phyloP scores from a whole-genome alignment of 1,284 basidiomycete species.

The Rhodotorula sp. region DNA sequence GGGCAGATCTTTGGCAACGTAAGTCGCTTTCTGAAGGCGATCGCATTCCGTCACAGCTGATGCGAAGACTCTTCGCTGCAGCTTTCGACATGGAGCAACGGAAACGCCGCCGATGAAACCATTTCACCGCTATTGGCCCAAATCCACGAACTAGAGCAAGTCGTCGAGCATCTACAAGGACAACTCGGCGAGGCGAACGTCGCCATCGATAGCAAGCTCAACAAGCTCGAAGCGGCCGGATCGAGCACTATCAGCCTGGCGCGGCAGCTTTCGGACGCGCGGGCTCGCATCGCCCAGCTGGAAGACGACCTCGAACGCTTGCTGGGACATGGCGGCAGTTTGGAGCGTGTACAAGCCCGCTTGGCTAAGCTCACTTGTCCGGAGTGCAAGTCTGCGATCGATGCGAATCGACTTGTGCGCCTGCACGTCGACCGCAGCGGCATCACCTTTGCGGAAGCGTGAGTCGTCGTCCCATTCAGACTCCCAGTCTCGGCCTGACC shows the following conservation, averaged over 20 bases:
- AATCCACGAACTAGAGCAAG: constrained; percentile 49
- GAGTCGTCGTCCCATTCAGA: no score
- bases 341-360: constrained; percentile 29
- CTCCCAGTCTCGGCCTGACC: neutral
- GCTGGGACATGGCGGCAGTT: constrained; percentile 31
- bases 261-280: constrained; percentile 65
- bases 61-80: neutral
- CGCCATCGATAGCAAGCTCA: constrained; percentile 77
- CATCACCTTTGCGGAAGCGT: constrained; percentile 24
- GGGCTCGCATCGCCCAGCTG: constrained; percentile 57
- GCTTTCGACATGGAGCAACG: constrained; percentile 33
- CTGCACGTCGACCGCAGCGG: constrained; percentile 29
- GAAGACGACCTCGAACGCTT: constrained; percentile 61
- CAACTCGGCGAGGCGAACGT: constrained; percentile 74
- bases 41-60: neutral
- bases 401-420: constrained; percentile 41
- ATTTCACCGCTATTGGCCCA: constrained; percentile 49
- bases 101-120: constrained; percentile 40
- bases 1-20: constrained; percentile 73
- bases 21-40: constrained; percentile 48
- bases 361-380: constrained; percentile 49
- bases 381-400: constrained; percentile 41
- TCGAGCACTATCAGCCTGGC: constrained; percentile 57
- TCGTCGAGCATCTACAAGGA: constrained; percentile 52
- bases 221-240: constrained; percentile 73